Percentiles rank a stretch among this genome's conserved stretches.
Conservation (phyloP, 768 basidiomycete species). For the Cystobasidium onofrii region DNA sequence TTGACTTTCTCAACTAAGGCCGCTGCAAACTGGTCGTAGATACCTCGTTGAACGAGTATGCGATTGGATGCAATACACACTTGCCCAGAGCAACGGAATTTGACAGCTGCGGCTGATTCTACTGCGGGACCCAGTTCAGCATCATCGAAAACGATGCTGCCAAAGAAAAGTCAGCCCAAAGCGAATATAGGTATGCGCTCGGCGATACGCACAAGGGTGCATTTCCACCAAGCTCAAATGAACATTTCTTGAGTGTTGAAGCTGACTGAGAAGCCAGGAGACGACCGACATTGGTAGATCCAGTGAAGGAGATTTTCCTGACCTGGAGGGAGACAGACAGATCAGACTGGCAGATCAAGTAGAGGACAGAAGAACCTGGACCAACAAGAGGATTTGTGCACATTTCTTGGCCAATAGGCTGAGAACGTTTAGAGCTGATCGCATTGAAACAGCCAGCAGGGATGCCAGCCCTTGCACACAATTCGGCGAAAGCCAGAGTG, state of each 20-base stretch:
- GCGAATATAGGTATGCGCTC: neutral
- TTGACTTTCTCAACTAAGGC: slow-evolving; percentile 61
- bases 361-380: too few relatives aligned
- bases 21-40: slow-evolving; percentile 87
- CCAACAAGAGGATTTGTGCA: slow-evolving; percentile 76
- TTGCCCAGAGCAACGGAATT: slow-evolving; percentile 58
- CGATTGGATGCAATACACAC: slow-evolving; percentile 68
- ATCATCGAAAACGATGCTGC: slow-evolving; percentile 65
- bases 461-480: slow-evolving; percentile 78
- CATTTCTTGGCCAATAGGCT: slow-evolving; percentile 83
- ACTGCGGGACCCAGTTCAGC: slow-evolving; percentile 88
- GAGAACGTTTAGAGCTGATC: slow-evolving; percentile 76
- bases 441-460: slow-evolving; percentile 93
- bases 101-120: slow-evolving; percentile 53
- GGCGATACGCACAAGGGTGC: slow-evolving; percentile 57
- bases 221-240: slow-evolving; percentile 78
- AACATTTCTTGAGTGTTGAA: slow-evolving; percentile 45
- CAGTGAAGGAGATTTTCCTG: slow-evolving; percentile 48
- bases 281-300: slow-evolving; percentile 45
- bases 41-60: slow-evolving; percentile 72
- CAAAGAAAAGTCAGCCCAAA: neutral
- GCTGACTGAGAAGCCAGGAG: slow-evolving; percentile 45
- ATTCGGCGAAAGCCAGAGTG: slow-evolving; percentile 79
- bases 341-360: too few relatives aligned
- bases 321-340: neutral